These are phyloP conservation scores for Fragaria iinumae DNA, from an alignment of 306 rosid species.

Conservation along the genomic window DNA sequence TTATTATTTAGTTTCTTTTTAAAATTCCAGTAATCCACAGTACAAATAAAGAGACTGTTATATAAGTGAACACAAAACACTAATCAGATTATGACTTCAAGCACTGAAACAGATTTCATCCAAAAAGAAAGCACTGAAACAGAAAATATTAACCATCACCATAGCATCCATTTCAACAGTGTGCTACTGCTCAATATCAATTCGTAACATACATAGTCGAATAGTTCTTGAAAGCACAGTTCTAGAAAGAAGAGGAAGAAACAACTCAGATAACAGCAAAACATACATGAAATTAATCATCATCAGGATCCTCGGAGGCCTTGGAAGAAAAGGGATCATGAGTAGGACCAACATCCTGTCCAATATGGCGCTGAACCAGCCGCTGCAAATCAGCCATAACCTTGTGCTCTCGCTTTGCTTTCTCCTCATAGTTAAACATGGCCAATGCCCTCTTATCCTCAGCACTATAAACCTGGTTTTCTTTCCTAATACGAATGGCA, in stretches of 20 bases:
- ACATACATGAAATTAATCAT: constrained; percentile 46
- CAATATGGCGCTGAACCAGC: constrained; percentile 90
- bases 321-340: constrained; percentile 77
- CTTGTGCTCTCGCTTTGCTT: constrained; percentile 90
- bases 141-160: neutral
- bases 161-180: constrained; percentile 8
- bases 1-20: neutral
- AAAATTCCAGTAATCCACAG: neutral
- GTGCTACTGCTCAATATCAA: constrained; percentile 5
- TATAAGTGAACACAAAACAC: neutral
- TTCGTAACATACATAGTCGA: neutral
- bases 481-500: constrained; percentile 96
- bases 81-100: neutral
- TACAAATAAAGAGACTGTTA: neutral
- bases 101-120: neutral
- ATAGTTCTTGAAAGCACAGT: too few species aligned
- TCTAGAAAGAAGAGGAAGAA: neutral
- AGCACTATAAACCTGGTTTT: constrained; percentile 97
- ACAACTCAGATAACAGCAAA: constrained; percentile 2
- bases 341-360: constrained; percentile 95
- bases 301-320: constrained; percentile 45
- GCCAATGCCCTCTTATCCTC: constrained; percentile 98
- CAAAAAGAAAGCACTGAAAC: neutral
- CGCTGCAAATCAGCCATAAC: constrained; percentile 98
- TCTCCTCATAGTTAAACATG: constrained; percentile 93